Evolutionary conservation across 768 basidiomycete species (phyloP).

Genomic region (Termitomyces sp.): DNA sequence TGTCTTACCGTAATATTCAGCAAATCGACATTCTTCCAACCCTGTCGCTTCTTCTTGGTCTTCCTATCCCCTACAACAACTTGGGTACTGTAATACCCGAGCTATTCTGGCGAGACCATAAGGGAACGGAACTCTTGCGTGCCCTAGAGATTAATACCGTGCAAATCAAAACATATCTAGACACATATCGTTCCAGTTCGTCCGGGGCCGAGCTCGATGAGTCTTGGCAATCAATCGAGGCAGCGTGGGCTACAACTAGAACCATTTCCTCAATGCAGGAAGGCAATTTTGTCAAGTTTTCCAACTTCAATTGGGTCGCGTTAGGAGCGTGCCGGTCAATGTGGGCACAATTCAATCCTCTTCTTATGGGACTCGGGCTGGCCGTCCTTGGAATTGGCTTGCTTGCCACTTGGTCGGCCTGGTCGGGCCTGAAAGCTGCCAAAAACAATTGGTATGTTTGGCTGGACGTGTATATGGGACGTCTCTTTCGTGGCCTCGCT

Average conservation of each 20-base stretch:
- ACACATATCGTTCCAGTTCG: conserved; percentile 64
- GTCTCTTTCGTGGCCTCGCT: conserved; percentile 26
- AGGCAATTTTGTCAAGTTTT: conserved; percentile 30
- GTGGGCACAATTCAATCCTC: conserved; percentile 92
- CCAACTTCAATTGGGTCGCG: conserved; percentile 54
- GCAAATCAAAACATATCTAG: conserved; percentile 75
- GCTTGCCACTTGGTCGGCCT: conserved; percentile 50
- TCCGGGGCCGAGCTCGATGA: conserved; percentile 71
- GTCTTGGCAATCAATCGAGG: conserved; percentile 49
- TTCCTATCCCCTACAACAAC: conserved; percentile 95
- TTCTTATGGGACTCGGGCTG: conserved; percentile 73
- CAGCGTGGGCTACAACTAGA: conserved; percentile 35
- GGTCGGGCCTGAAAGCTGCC: conserved; percentile 36
- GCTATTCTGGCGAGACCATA: conserved; percentile 59
- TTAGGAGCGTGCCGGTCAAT: conserved; percentile 72
- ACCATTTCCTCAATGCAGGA: conserved; percentile 17
- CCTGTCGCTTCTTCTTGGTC: conserved; percentile 80
- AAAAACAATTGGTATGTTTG: conserved; percentile 37
- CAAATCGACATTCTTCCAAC: conserved; percentile 94
- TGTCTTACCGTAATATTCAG: conserved; percentile 61
- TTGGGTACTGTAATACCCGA: conserved; percentile 91
- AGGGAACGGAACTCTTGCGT: conserved; percentile 34
- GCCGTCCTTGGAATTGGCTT: conserved; percentile 51
- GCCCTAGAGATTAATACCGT: conserved; percentile 67
- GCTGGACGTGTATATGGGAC: conserved; percentile 25